Evolutionary conservation across 108 stramenopile species (phyloP), one percentile per base, ranked within the genome.

Genomic region (Fragilariopsis cylindrus): DNA sequence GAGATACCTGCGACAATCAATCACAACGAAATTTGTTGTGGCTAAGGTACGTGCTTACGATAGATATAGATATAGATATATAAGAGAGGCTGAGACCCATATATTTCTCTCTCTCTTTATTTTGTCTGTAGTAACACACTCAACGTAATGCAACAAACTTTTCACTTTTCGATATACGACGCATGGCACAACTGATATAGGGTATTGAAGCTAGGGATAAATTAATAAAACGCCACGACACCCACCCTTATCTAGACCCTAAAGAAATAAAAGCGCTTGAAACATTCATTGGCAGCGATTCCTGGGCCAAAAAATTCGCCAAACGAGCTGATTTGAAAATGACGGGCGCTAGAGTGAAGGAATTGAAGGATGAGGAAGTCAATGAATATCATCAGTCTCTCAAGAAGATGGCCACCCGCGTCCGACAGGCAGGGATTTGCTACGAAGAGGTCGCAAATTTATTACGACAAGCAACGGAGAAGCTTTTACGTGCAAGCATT

Each of bases 271-370:
- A 62, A 44, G 54, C 72, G 5, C 50, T 79, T 3, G 68, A 74
- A 57, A 4, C 18, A 15, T 79, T 79, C 55, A 69, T 60, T 11
- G 72, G 78, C 7, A 79, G 78, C 53, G 78, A 79, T 7, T 72
- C 71, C 54, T 79, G 78, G 78, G 78, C 73, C 30, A 79, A 79
- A 49, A 79, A 79, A 43, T 79, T 79, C 69, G 78, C 78, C 50
- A 73, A 72, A 43, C 67, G 73, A 15, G 72, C 68, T 30, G 21
- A 73, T 48, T 44, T 79, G 65, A 78, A 72, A 66, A 65, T 78
- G 77, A 67, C 77, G 16, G 77, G 77, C 19, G 64, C 70, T 39
- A 49, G 71, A 52, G 64, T 78, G 53, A 65, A 66, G 58, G 77
- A 72, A 40, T 56, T 78, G 15, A 60, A 49, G 13, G 77, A 78